Percentiles rank a stretch among this genome's conserved stretches.
These are phyloP conservation scores for Fusarium mundagurra DNA, from an alignment of 2,329 filamentous ascomycete species.

Conservation along the genomic window DNA sequence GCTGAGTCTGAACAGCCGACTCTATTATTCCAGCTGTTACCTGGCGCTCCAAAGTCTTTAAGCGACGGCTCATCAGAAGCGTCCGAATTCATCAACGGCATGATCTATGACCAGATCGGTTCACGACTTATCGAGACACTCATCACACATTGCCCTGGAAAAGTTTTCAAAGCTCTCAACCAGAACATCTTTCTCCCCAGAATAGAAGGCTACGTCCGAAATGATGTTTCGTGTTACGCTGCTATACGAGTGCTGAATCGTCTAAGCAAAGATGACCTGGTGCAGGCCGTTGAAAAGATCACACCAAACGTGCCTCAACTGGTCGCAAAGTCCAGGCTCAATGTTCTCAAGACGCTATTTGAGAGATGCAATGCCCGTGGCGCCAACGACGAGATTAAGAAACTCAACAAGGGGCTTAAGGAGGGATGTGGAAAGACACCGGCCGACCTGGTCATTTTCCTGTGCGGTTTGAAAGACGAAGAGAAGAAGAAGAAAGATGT, in stretches of 20 bases:
- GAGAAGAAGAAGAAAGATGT: constrained; percentile 50
- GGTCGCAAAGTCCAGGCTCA: constrained; percentile 78
- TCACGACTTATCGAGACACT: constrained; percentile 91
- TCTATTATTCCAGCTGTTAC: constrained; percentile 80
- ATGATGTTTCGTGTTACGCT: constrained; percentile 90
- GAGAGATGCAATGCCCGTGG: constrained; percentile 81
- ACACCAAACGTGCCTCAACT: constrained; percentile 77
- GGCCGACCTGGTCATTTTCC: constrained; percentile 58
- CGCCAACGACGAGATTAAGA: constrained; percentile 61
- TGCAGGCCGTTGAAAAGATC: constrained; percentile 76
- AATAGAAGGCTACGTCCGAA: constrained; percentile 83
- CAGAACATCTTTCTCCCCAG: constrained; percentile 81
- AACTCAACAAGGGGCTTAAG: constrained; percentile 59
- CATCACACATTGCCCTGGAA: constrained; percentile 81
- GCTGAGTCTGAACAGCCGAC: constrained; percentile 53
- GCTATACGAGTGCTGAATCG: constrained; percentile 85
- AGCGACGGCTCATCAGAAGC: constrained; percentile 78
- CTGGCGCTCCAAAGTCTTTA: constrained; percentile 76
- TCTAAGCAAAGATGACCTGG: constrained; percentile 85
- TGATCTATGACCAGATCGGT: constrained; percentile 90
- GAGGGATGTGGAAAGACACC: constrained; percentile 59
- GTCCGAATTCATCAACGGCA: constrained; percentile 80
- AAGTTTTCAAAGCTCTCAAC: constrained; percentile 90
- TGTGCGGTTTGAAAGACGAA: constrained; percentile 58
- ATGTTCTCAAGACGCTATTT: constrained; percentile 82